Percentiles rank a stretch among this genome's conserved stretches.
These are phyloP conservation scores for Allodekkera sacchari DNA, from an alignment of 805 yeast genomes.

Conservation along the genomic window DNA sequence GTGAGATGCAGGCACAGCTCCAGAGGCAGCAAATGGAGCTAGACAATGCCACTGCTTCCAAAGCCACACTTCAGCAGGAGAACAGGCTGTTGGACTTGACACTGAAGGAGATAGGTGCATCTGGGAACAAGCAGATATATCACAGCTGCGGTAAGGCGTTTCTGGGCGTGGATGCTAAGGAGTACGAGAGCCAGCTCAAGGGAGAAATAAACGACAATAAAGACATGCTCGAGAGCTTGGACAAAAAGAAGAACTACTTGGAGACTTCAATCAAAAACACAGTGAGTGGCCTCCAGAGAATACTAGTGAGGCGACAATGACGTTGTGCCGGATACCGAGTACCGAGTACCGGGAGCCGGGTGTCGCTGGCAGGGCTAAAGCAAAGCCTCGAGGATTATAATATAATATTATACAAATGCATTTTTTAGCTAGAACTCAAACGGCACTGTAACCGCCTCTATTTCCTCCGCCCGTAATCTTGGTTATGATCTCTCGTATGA, in stretches of 20 bases:
- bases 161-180: slow-evolving; percentile 33
- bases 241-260: slow-evolving; percentile 63
- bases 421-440: no score
- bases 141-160: slow-evolving; percentile 79
- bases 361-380: slow-evolving; percentile 1
- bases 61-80: slow-evolving; percentile 40
- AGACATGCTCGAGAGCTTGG: slow-evolving; percentile 53
- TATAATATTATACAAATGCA: no score
- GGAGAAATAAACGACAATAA: slow-evolving; percentile 44
- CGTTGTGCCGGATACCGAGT: no score
- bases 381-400: no score
- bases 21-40: slow-evolving; percentile 53
- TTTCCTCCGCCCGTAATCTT: slow-evolving; percentile 55
- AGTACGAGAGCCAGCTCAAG: slow-evolving; percentile 41
- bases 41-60: slow-evolving; percentile 43
- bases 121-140: slow-evolving; percentile 56
- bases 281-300: slow-evolving; percentile 48
- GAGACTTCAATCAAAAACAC: slow-evolving; percentile 74
- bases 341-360: no score
- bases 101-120: slow-evolving; percentile 39
- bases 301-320: slow-evolving; percentile 9
- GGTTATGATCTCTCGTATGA: slow-evolving; percentile 57
- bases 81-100: slow-evolving; percentile 50
- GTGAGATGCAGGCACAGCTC: slow-evolving; percentile 62
- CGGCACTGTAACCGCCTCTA: slow-evolving; percentile 92